Conservation (phyloP, 2,329 filamentous ascomycete genomes). For the Aspergillus luchuensis region DNA sequence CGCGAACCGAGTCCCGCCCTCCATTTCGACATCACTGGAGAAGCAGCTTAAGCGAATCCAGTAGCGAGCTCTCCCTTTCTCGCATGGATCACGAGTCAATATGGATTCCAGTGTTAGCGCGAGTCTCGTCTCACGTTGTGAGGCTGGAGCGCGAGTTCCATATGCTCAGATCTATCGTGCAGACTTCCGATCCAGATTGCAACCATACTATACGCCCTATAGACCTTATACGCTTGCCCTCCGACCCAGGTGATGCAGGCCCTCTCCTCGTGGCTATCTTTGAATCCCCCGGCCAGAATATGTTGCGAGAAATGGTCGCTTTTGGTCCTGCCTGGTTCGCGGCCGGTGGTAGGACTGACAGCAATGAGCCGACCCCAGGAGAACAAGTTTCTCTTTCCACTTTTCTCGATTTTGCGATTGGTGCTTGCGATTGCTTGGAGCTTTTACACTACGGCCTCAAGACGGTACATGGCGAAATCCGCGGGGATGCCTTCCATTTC, state of each 20-base stretch:
- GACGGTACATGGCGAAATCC: slow-evolving; percentile 86
- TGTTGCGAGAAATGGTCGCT: slow-evolving; percentile 69
- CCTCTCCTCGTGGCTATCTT: slow-evolving; percentile 80
- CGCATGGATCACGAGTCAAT: slow-evolving; percentile 42
- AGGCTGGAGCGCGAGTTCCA: slow-evolving; percentile 87
- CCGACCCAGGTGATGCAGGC: slow-evolving; percentile 67
- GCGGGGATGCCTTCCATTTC: slow-evolving; percentile 89
- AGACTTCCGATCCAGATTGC: slow-evolving; percentile 70
- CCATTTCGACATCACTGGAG: slow-evolving; percentile 49
- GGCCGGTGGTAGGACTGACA: slow-evolving; percentile 52
- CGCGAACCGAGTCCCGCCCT: slow-evolving; percentile 44
- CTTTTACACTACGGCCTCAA: slow-evolving; percentile 87
- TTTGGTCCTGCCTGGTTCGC: slow-evolving; percentile 75
- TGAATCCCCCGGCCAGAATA: slow-evolving; percentile 74
- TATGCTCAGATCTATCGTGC: slow-evolving; percentile 71
- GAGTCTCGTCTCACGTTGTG: slow-evolving; percentile 78
- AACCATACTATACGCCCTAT: slow-evolving; percentile 79
- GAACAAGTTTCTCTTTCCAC: slow-evolving; percentile 69
- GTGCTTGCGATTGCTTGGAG: slow-evolving; percentile 81
- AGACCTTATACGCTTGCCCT: slow-evolving; percentile 72
- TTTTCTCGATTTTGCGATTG: slow-evolving; percentile 90
- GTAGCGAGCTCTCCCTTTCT: slow-evolving; percentile 46
- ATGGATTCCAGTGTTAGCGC: slow-evolving; percentile 71
- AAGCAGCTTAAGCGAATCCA: slow-evolving; percentile 55
- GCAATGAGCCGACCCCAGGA: slow-evolving; percentile 53